Conservation (phyloP, 1,284 basidiomycete genomes). For the Ustilago loliicola region DNA sequence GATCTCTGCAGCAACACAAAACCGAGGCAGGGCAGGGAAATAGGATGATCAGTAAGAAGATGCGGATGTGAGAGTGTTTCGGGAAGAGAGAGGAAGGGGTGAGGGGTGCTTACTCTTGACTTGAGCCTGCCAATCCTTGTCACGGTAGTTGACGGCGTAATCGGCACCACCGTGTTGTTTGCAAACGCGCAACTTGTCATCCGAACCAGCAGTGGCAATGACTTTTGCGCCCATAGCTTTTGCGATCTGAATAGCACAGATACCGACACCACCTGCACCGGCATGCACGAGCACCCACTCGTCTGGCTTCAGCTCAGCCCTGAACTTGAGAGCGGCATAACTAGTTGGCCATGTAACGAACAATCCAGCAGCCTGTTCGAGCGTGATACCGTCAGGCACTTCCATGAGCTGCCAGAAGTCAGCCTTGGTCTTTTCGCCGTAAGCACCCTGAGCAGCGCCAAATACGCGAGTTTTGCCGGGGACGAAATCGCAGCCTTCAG, state of each 20-base stretch:
- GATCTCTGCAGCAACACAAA: slow-evolving; percentile 35
- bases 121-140: slow-evolving; percentile 63
- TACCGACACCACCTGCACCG: slow-evolving; percentile 83
- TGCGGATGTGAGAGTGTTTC: not conserved
- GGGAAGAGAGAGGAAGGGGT: not conserved
- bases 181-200: slow-evolving; percentile 62
- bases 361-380: slow-evolving; percentile 77
- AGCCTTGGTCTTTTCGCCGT: slow-evolving; percentile 75
- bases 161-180: slow-evolving; percentile 62
- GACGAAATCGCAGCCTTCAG: slow-evolving; percentile 82
- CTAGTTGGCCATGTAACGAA: slow-evolving; percentile 67
- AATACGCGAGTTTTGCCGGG: slow-evolving; percentile 88
- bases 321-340: slow-evolving; percentile 62
- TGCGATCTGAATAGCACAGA: slow-evolving; percentile 72
- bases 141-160: slow-evolving; percentile 62
- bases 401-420: slow-evolving; percentile 73
- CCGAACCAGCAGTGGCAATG: slow-evolving; percentile 62
- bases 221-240: slow-evolving; percentile 65
- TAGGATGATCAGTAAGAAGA: not conserved
- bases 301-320: slow-evolving; percentile 56
- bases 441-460: slow-evolving; percentile 84
- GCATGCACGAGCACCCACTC: slow-evolving; percentile 65
- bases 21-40: too few relatives aligned
- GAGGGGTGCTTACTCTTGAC: slow-evolving; percentile 55
- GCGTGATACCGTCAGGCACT: slow-evolving; percentile 77